Evolutionary conservation across 352 stramenopile species (phyloP), one percentile per base, ranked within the genome.

Genomic region (Phytophthora parvispora): DNA sequence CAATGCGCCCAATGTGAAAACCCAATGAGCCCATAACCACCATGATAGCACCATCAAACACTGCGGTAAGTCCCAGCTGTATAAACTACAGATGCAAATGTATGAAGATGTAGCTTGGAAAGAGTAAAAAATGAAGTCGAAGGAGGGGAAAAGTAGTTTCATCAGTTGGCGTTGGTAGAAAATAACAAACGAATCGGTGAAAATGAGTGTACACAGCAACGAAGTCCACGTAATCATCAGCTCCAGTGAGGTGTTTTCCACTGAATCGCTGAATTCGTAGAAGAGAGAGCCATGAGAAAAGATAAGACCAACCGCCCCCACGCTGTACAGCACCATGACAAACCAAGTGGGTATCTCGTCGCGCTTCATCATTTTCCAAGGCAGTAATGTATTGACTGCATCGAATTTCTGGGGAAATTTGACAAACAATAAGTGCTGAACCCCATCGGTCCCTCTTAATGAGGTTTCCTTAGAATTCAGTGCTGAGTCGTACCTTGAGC

Each of bases 101-200:
- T 77, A 60, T 15, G 74, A 67, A 15, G 63, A 20, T 0, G 69
- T 67, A 15, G 70, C 49, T 59, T 87, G 67, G 6, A 72, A 40
- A 0, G 60, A 67, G 61, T 85, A 80, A 36, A 84, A 84, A 3
- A 70, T 38, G 31, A 78, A 85, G 51, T 87, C 77, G 49, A 85
- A 87, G 13, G 80, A 84, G 18, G 38, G 57, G 8, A 69, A 31
- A 31, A 85, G 36, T 3, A 71, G 53, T 25, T 51, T 31, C 6
- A 87, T 56, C n/a, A 87, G 40, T 31, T 85, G 49, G 0, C 77
- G 75, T 6, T 87, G 62, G 25, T 75, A 78, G 22, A 79, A 54
- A 0, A 28, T 48, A 7, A 7, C 22, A 51, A 80, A 76, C 3
- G 45, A 51, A 25, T 12, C n/a, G 12, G 57, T 69, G 32, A 72